Evolutionary conservation across 2,329 filamentous ascomycete genomes (phyloP), one percentile per base, ranked within the genome.

Genomic region (Nemania sp.): DNA sequence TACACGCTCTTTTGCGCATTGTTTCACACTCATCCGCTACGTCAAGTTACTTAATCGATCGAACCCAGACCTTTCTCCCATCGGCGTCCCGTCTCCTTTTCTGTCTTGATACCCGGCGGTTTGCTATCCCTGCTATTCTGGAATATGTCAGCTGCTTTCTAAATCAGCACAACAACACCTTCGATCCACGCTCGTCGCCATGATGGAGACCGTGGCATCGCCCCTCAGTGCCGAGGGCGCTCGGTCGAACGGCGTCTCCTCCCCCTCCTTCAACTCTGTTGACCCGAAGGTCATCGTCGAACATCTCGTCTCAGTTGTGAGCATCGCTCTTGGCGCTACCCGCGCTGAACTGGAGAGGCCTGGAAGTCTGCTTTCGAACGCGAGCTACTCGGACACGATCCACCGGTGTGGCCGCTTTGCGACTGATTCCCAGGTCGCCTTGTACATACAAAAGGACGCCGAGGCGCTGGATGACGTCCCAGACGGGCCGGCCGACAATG

Each of bases 391-490:
- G 55, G 94, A 98, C 70, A 97, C 95, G 6, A 79, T 96, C 58
- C 88, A 92, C 73, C 86, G 92, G 79, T 97, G 94, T 77, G 87
- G 87, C 67, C 89, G 93, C 70, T 98, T 98, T 77, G 92, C 92
- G 60, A 87, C 88, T 63, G 96, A 99, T 77, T 83, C 90, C 60
- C 92, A 97, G 78, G 87, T 89, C 64, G 92, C 90, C 57, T 81
- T 99, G 65, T 98, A 98, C 77, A 89, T 97, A 65, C 90, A 95
- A 74, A 97, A 97, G 78, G 91, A 94, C 73, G 74, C 88, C 66
- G 78, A 84, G 54, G 79, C 82, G 65, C 80, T 81, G 12, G 80
- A 83, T 50, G 75, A 82, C 57, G 71, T 79, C 42, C 78, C 83
- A 58, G 81, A 85, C 65, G 83, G 79, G 46, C 69, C 76, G 15